Base-by-base conservation (phyloP, 2,329 filamentous ascomycete genomes). In the Scedosporium apiospermum region DNA sequence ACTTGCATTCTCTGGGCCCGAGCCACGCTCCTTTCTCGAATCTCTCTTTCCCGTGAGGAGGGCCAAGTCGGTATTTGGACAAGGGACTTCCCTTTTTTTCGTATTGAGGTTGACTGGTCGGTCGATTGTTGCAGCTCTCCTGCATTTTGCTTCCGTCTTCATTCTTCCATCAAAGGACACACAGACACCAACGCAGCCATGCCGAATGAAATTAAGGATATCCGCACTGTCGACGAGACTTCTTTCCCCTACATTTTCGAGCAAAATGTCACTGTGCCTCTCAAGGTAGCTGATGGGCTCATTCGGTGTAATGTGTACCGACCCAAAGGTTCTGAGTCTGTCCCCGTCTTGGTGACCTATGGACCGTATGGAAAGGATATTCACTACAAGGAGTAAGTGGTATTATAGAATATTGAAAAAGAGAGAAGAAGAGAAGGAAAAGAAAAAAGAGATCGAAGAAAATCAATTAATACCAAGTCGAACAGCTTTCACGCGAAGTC, bases 341-440 rank as follows among this genome's bases (percentile, higher is more conserved):
- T 80, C 23, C 88, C 88, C 0, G 87, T 88, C 0, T 71, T 90
- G 7, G 82, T 88, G 2, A 90, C 87, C 0, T 90, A 90, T 66
- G 88, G 88, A 0, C 88, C 88, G 0, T 90, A 90, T 65, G 88
- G 88, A 57, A 90, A 91, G 67, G 87, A 90, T 67, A 88, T 89
- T 42, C 82, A 78, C 21, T 90, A 90, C 69, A 76, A 77, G 63
- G 75, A 79, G 76, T 78, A 67, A 66, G 72, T 61, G 62, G 65
- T n/a, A 55, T 49, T 3, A 4, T 9, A 34, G 30, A 34, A 34
- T 34, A 9, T 1, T 7, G 3, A 1, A 34, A 34, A 34, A 34
- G 6, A 9, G 9, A 34, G 30, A 34, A 6, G 30, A 34, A 34
- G 6, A 34, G 9, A 9, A 7, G 7, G 6, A 30, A 6, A 6